Evolutionary conservation across 2,329 filamentous ascomycete species (phyloP), one percentile per base, ranked within the genome.

Genomic region (Fusarium coicis): DNA sequence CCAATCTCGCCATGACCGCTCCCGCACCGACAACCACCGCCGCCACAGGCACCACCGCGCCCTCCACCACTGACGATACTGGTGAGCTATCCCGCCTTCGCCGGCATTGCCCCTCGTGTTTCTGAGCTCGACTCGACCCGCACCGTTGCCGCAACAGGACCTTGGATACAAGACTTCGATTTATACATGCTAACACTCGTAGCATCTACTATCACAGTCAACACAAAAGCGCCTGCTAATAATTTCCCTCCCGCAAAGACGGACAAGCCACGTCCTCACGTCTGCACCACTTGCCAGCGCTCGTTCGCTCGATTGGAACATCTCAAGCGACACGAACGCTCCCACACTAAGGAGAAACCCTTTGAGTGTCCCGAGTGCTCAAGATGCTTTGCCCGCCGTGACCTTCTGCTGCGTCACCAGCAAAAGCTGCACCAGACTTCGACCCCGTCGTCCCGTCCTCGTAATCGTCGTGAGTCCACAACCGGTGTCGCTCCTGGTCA

Each of bases 321-420:
- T 82, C 86, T 99, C 75, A 99, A 99, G 85, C 93, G 96, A 69
- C 96, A 99, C 83, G 96, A 98, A 84, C 91, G 96, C 71, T 97
- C 95, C n/a, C 95, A 98, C 81, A 98, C 95, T 49, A 98, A 99
- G 82, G 95, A 99, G 85, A 99, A 99, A 86, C 96, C 96, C 2
- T 99, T 99, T 78, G 95, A 98, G 83, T 99, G 96, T 79, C 94
- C 94, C 34, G 94, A 98, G 82, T 99, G 96, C 83, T 89, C 94
- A 42, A 87, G 96, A 84, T 98, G 96, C 84, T 99, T 99, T 83
- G 96, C 96, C 68, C 91, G 96, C 69, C 91, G 96, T 74, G 96
- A 99, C 83, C 84, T 99, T 75, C 88, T 99, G 62, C 86, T 99
- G 74, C 91, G 96, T 67, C 96, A 99, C 84, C 96, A 99, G 87